Percentiles rank a stretch among this genome's conserved stretches.
Evolutionary conservation across 352 stramenopile species (phyloP).

Genomic region (Pythium vanterpoolii): DNA sequence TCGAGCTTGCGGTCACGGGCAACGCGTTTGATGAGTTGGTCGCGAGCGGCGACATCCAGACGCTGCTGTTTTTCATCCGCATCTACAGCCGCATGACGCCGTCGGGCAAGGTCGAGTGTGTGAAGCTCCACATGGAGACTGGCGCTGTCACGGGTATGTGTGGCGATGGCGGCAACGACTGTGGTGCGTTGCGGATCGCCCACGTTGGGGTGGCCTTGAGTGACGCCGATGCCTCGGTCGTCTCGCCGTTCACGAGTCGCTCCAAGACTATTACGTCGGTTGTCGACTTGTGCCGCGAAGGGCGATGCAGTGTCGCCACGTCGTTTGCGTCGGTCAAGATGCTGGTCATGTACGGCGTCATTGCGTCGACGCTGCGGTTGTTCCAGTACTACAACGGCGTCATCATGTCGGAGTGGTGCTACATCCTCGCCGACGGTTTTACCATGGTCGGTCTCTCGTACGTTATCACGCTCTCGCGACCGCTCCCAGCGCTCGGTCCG

Average conservation of each 20-base stretch:
- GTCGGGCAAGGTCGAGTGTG: constrained; percentile 64
- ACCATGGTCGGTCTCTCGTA: constrained; percentile 66
- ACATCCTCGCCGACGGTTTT: constrained; percentile 64
- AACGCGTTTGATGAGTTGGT: constrained; percentile 69
- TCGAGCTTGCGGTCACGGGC: constrained; percentile 69
- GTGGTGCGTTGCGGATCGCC: constrained; percentile 86
- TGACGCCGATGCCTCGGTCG: constrained; percentile 84
- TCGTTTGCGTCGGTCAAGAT: constrained; percentile 87
- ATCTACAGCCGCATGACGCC: constrained; percentile 85
- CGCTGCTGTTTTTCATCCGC: constrained; percentile 59
- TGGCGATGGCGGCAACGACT: constrained; percentile 89
- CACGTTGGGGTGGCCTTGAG: constrained; percentile 90
- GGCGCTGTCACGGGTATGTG: constrained; percentile 80
- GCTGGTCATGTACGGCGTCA: constrained; percentile 83
- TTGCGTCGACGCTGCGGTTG: constrained; percentile 53
- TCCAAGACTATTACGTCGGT: constrained; percentile 78
- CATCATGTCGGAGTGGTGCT: constrained; percentile 71
- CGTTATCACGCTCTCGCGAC: constrained; percentile 60
- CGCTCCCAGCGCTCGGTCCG: constrained; percentile 32
- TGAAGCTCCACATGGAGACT: constrained; percentile 42
- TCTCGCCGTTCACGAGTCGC: constrained; percentile 82
- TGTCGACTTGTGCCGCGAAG: constrained; percentile 81
- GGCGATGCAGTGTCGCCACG: constrained; percentile 80
- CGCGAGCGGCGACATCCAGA: constrained; percentile 55
- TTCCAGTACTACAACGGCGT: constrained; percentile 69